Base-by-base conservation (phyloP, 2,329 filamentous ascomycete genomes). In the Conoideocrella luteorostrata region DNA sequence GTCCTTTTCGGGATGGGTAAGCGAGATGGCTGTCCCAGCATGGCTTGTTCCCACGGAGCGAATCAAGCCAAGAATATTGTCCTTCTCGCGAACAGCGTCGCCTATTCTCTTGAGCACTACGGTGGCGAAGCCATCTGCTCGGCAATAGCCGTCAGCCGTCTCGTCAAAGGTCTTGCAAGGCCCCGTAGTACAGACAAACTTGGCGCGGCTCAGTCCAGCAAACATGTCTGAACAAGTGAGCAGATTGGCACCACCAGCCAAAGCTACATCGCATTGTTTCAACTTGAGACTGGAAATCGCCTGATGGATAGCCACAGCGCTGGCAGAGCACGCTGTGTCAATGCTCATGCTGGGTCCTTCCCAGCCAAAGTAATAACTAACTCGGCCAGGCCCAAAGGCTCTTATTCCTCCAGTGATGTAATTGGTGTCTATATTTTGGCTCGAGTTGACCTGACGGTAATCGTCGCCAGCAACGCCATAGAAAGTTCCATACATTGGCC, bases 31-130 rank as follows among this genome's bases (percentile, higher is more conserved):
- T 54, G 88, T 82, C 1, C 84, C 84, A 1, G 84, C 89, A 62
- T 93, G 87, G 62, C 93, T 94, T 36, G 86, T 90, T 4, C 81
- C 78, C 2, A 82, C 78, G 26, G 81, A 85, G 2, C 85, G 71
- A 43, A 95, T 84, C 50, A 86, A 82, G 21, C 80, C 86, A 23
- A 89, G 73, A 30, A 75, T 82, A 75, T 58, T 82, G 78, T 91
- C 86, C 48, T 85, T 82, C 53, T 90, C 86, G 1, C 77, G 76
- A 40, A 86, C 62, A 1, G 86, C 86, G 62, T 90, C 84, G 43
- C 85, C 80, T 4, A 89, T 76, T 35, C 85, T 75, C 70, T 93
- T 93, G 35, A 93, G 69, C 18, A 91, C 73, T 39, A 91, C 74
- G 0, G 82, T 82, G 2, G 82, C 86, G 46, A 84, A 84, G 20